phyloP scores from a whole-genome alignment of 78 protist species.

The Ministeria vibrans region DNA sequence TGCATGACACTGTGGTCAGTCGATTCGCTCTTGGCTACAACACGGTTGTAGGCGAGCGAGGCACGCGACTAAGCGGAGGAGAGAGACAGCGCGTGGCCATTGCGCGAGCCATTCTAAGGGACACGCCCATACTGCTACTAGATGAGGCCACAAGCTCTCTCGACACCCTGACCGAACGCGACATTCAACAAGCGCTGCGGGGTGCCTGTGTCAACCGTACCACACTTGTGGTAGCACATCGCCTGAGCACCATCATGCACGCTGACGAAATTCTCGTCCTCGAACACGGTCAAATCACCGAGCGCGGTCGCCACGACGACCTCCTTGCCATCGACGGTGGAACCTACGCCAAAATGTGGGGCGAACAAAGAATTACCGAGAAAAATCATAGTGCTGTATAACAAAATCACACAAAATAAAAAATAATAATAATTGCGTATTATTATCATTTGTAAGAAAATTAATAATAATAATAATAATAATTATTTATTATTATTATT shows the following conservation, averaged over 20 bases:
- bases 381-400: too few relatives aligned
- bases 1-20: constrained; percentile 58
- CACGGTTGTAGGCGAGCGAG: constrained; percentile 88
- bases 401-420: too few relatives aligned
- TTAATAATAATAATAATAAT: too few relatives aligned
- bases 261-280: constrained; percentile 25
- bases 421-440: too few relatives aligned
- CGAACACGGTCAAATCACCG: background rate
- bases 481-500: too few relatives aligned
- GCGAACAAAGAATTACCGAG: too few relatives aligned
- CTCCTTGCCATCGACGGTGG: too few relatives aligned
- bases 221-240: constrained; percentile 40
- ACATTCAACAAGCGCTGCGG: constrained; percentile 14
- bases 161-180: constrained; percentile 62
- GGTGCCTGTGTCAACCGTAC: constrained; percentile 7
- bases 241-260: constrained; percentile 32
- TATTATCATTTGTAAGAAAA: too few relatives aligned
- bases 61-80: constrained; percentile 75
- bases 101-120: constrained; percentile 65
- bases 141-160: constrained; percentile 61
- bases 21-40: constrained; percentile 64
- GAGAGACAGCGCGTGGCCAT: constrained; percentile 85
- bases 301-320: background rate
- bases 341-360: too few relatives aligned
- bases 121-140: constrained; percentile 40